A percentile compares a stretch with the other conserved stretches of the same genome.
phyloP scores from a whole-genome alignment of 495 filamentous ascomycete genomes.

The Aspergillus campestris region DNA sequence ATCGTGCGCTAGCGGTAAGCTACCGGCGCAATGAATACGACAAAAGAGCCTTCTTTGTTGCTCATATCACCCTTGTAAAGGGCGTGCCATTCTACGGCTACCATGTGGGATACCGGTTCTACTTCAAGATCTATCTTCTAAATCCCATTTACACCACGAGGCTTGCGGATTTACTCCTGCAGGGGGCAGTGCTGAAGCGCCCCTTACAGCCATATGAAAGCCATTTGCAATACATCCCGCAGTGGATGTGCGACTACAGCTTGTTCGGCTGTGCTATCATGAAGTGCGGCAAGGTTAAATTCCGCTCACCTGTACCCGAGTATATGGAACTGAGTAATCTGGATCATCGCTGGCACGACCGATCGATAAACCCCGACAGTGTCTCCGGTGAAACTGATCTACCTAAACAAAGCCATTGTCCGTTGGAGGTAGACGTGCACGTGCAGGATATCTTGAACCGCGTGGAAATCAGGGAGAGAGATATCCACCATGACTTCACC shows the following conservation, averaged over 20 bases:
- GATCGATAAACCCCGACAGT: conserved; percentile 46
- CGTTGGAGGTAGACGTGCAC: conserved; percentile 80
- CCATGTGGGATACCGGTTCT: conserved; percentile 83
- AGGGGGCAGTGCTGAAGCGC: conserved; percentile 75
- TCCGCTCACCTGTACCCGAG: conserved; percentile 69
- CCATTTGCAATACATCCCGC: conserved; percentile 81
- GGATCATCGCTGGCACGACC: conserved; percentile 71
- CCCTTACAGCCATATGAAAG: conserved; percentile 87
- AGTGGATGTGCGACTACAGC: conserved; percentile 98
- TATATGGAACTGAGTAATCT: conserved; percentile 47
- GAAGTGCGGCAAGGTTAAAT: conserved; percentile 56
- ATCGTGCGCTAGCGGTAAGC: conserved; percentile 73
- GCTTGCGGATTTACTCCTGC: conserved; percentile 73
- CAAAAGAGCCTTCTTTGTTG: conserved; percentile 64
- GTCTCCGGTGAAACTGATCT: conserved; percentile 53
- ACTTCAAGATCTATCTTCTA: conserved; percentile 88
- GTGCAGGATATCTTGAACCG: conserved; percentile 86
- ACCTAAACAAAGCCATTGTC: conserved; percentile 76
- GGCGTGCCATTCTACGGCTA: conserved; percentile 94
- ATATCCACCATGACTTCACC: conserved; percentile 78
- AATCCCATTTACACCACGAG: conserved; percentile 76
- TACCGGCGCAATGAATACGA: conserved; percentile 69
- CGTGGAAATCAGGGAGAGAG: conserved; percentile 57
- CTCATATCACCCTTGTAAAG: conserved; percentile 84
- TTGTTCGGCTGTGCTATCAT: conserved; percentile 89